Evolutionary conservation across 495 filamentous ascomycete species (phyloP).

Genomic region (Sphaerosporella brunnea): DNA sequence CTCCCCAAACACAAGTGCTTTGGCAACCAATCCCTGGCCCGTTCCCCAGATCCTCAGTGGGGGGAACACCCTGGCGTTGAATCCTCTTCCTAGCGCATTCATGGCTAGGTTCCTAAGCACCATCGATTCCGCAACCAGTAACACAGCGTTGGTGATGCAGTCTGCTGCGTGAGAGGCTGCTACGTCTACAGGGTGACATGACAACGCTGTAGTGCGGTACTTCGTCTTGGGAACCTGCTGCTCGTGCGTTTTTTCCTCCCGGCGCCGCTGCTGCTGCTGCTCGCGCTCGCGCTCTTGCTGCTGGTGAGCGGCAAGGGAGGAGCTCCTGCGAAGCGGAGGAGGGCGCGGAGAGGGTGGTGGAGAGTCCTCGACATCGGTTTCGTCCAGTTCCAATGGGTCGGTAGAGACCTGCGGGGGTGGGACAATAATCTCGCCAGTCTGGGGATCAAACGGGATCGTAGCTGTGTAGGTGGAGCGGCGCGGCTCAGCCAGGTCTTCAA

Average conservation of each 20-base stretch:
- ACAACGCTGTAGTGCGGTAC: conserved; percentile 18
- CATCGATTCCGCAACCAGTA: conserved; percentile 16
- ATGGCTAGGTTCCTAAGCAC: conserved; percentile 19
- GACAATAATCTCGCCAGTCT: background rate
- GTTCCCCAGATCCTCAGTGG: conserved; percentile 12
- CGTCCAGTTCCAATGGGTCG: background rate
- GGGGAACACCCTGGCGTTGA: conserved; percentile 9
- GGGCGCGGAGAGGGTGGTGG: conserved; percentile 13
- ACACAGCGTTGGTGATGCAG: conserved; percentile 19
- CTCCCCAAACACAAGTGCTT: conserved; percentile 17
- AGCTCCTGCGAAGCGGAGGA: conserved; percentile 16
- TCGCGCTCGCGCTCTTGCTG: background rate
- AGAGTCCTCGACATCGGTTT: background rate
- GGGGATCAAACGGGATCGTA: background rate
- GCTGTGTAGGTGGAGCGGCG: background rate
- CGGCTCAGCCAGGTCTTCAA: background rate
- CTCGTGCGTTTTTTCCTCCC: conserved; percentile 4
- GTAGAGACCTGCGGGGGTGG: background rate
- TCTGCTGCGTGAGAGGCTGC: conserved; percentile 20
- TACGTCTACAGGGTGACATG: conserved; percentile 20
- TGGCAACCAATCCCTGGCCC: conserved; percentile 7
- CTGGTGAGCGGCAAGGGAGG: background rate
- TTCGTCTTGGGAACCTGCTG: conserved; percentile 12
- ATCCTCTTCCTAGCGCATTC: conserved; percentile 10
- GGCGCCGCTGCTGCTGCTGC: conserved; percentile 6